phyloP scores from a whole-genome alignment of 2,329 filamentous ascomycete species.

The Fusarium sp. region DNA sequence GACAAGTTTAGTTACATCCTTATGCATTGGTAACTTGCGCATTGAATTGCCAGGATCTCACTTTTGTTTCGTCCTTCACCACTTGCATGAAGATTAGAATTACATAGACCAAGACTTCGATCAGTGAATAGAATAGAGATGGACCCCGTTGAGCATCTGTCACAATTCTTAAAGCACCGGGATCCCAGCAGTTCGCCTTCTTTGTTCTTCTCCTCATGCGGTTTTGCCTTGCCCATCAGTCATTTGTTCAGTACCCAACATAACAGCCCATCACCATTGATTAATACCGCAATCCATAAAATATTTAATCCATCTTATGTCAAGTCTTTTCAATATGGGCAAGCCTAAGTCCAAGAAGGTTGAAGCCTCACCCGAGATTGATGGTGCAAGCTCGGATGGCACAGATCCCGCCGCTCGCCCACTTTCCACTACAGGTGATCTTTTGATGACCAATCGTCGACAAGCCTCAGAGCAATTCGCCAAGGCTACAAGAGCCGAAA shows the following conservation, averaged over 20 bases:
- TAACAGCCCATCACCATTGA: neutral
- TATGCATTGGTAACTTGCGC: neutral
- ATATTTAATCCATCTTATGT: accelerated
- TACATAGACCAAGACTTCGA: neutral
- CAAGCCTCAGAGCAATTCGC: conserved; percentile 14
- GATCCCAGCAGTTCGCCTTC: neutral
- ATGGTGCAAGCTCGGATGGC: neutral
- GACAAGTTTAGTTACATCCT: neutral
- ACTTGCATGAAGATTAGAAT: neutral
- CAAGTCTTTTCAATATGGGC: neutral
- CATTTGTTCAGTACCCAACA: neutral
- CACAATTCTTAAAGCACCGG: neutral
- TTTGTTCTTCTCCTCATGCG: neutral
- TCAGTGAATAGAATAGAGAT: neutral
- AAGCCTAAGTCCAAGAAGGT: neutral
- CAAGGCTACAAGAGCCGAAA: conserved; percentile 15
- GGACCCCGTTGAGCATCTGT: no score
- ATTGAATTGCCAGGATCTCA: neutral
- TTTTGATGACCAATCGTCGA: neutral
- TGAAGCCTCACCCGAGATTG: neutral
- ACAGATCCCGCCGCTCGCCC: neutral
- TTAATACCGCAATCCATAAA: neutral
- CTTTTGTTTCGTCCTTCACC: neutral
- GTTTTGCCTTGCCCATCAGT: neutral
- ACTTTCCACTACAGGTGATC: no score